phyloP scores from a whole-genome alignment of 495 filamentous ascomycete genomes.

The Podospora tetraspora region DNA sequence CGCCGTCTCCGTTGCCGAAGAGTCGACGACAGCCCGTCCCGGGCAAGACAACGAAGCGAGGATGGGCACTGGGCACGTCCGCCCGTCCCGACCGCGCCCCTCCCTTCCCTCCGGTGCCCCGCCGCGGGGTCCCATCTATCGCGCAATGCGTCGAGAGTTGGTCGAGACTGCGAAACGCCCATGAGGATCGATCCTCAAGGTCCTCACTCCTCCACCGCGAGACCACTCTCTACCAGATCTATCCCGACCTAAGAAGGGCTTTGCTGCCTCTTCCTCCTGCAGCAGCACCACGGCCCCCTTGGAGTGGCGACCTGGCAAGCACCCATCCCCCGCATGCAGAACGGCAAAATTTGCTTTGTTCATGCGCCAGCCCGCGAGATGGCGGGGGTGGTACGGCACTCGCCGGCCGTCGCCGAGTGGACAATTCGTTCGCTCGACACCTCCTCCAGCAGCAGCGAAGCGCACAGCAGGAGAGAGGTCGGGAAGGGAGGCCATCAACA shows the following conservation, averaged over 20 bases:
- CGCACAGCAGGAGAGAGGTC: neutral
- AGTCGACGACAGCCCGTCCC: neutral
- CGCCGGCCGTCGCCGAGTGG: constrained; percentile 8
- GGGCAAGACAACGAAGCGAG: neutral
- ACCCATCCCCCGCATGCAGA: constrained; percentile 21
- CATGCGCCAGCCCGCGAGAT: constrained; percentile 21
- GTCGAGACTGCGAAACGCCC: neutral
- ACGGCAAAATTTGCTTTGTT: constrained; percentile 27
- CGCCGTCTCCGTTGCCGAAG: neutral
- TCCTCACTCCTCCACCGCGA: neutral
- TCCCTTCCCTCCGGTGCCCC: neutral
- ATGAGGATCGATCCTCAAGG: neutral
- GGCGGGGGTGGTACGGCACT: neutral
- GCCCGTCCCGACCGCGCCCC: neutral
- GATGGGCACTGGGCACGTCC: neutral
- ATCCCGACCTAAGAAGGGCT: neutral
- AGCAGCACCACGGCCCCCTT: neutral
- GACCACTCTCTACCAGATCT: neutral
- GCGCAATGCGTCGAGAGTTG: neutral
- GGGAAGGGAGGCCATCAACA: neutral
- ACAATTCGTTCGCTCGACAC: constrained; percentile 6
- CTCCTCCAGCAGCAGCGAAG: neutral
- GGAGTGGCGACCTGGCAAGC: neutral
- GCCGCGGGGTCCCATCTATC: neutral
- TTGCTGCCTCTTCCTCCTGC: neutral